Conservation (phyloP, 2,329 filamentous ascomycete genomes). For the Phialophora verrucosa region DNA sequence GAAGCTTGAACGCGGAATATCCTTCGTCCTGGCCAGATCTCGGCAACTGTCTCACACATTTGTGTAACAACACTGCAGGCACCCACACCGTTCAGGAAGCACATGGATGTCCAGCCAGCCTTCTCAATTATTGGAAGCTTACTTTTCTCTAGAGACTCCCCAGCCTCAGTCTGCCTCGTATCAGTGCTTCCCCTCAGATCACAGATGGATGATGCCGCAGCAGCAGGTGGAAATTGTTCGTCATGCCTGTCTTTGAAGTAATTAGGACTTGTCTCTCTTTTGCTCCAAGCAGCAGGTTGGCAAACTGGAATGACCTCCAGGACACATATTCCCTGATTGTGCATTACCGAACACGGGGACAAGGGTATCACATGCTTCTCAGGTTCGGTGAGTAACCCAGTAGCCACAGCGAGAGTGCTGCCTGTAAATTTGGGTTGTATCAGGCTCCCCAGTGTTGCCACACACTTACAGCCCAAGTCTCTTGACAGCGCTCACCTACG, state of each 20-base stretch:
- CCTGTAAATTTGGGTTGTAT: background rate
- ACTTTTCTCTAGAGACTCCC: background rate
- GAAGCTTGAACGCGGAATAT: background rate
- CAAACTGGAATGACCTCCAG: background rate
- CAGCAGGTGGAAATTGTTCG: background rate
- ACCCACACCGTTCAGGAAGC: too few species aligned
- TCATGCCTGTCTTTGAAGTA: background rate
- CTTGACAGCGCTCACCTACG: background rate
- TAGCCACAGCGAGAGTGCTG: background rate
- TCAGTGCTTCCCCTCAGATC: background rate
- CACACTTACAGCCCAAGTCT: background rate
- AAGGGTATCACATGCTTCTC: background rate
- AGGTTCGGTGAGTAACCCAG: too few species aligned
- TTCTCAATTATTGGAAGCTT: background rate
- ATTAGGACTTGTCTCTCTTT: background rate
- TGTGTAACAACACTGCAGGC: background rate
- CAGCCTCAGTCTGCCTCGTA: background rate
- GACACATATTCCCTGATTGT: background rate
- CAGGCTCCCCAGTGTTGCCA: background rate
- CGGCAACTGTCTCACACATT: background rate
- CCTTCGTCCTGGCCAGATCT: background rate
- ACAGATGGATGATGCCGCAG: background rate
- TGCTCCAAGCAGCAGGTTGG: background rate
- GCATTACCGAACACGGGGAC: background rate
- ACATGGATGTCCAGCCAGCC: background rate